These are phyloP conservation scores for Tylopilus plumbeoviolaceoides DNA, from an alignment of 768 basidiomycete genomes.

Conservation along the genomic window DNA sequence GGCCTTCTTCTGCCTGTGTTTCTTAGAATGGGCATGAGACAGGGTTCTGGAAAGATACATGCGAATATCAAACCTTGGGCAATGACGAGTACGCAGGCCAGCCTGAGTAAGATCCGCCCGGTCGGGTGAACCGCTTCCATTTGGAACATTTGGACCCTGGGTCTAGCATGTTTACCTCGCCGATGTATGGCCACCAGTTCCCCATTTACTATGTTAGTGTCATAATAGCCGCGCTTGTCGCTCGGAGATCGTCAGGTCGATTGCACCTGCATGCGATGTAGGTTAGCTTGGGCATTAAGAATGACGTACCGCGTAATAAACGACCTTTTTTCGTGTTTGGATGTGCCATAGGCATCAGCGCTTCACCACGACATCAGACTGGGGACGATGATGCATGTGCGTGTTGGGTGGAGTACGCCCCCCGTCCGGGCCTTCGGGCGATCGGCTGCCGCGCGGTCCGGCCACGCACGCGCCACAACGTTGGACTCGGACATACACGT, in stretches of 20 bases:
- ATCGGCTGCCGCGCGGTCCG: slow-evolving; percentile 17
- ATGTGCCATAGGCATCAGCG: slow-evolving; percentile 6
- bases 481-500: slow-evolving; percentile 5
- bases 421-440: slow-evolving; percentile 2
- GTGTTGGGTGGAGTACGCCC: slow-evolving; percentile 3
- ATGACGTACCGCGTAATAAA: slow-evolving; percentile 7
- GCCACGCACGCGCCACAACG: slow-evolving; percentile 3
- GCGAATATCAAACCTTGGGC: neutral
- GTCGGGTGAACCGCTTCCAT: slow-evolving; percentile 13
- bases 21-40: neutral
- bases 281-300: neutral
- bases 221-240: neutral
- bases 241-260: slow-evolving; percentile 1
- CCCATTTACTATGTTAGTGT: neutral
- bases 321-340: slow-evolving; percentile 6
- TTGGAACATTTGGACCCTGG: neutral
- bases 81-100: slow-evolving; percentile 5
- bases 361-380: neutral
- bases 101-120: slow-evolving; percentile 6
- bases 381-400: neutral
- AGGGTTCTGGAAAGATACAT: neutral
- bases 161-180: neutral
- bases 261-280: neutral
- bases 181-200: neutral
- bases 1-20: neutral